Conservation (phyloP, 257 asterid species). For the Striga asiatica region DNA sequence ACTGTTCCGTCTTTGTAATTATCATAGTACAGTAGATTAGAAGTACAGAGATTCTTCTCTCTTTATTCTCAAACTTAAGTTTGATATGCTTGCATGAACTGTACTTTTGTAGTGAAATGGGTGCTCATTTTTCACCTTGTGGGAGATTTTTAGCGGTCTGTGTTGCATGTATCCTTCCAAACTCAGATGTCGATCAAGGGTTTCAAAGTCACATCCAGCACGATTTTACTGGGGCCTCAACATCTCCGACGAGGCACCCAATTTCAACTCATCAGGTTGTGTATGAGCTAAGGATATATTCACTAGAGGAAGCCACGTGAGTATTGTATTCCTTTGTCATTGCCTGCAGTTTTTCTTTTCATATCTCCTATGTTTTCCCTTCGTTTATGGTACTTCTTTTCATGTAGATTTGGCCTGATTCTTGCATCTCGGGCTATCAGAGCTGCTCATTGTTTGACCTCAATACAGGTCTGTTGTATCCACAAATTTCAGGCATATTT, state of each 20-base stretch:
- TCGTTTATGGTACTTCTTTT: conserved; percentile 11
- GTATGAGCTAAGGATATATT: conserved; percentile 90
- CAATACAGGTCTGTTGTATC: conserved; percentile 70
- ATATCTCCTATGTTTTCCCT: background rate
- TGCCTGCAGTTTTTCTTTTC: background rate
- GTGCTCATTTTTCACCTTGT: conserved; percentile 96
- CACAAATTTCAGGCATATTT: conserved; percentile 3
- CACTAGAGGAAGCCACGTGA: conserved; percentile 92
- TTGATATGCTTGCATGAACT: conserved; percentile 9
- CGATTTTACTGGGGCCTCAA: conserved; percentile 57
- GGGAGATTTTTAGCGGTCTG: conserved; percentile 95
- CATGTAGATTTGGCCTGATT: conserved; percentile 68
- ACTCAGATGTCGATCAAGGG: conserved; percentile 66
- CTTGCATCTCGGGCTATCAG: conserved; percentile 89
- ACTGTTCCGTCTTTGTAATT: conserved; percentile 2
- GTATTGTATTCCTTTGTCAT: conserved; percentile 14
- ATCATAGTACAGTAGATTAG: conserved; percentile 8
- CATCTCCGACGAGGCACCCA: conserved; percentile 98
- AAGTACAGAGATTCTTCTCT: background rate
- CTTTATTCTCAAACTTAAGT: background rate
- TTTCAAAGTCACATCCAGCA: conserved; percentile 53
- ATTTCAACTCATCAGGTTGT: conserved; percentile 81
- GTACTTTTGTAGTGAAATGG: conserved; percentile 67
- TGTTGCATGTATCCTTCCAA: conserved; percentile 85
- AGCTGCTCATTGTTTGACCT: conserved; percentile 99